These are phyloP conservation scores for Solanum rostratum DNA, from an alignment of 257 asterid species.

Conservation along the genomic window DNA sequence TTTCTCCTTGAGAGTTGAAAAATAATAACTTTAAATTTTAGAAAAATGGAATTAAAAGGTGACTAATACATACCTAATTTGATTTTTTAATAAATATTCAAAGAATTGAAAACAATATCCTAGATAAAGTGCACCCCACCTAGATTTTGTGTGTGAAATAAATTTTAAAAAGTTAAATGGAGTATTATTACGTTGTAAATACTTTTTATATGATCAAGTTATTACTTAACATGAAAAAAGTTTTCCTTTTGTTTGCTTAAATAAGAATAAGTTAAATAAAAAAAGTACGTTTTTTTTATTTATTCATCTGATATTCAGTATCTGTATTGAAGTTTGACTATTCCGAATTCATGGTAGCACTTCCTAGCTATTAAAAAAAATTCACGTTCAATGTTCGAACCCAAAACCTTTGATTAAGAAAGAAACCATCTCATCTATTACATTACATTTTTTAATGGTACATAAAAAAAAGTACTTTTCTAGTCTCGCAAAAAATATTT, in stretches of 20 bases:
- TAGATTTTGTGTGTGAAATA: not conserved
- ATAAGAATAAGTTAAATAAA: not conserved
- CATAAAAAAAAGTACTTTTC: too few relatives aligned
- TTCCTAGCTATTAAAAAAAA: too few relatives aligned
- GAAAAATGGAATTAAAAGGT: not conserved
- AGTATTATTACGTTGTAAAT: not conserved
- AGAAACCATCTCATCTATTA: rapidly evolving
- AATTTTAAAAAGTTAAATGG: not conserved
- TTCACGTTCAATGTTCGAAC: too few relatives aligned
- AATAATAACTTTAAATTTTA: not conserved
- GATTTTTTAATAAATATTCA: not conserved
- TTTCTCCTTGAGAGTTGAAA: not conserved
- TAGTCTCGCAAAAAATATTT: too few relatives aligned
- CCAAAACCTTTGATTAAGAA: too few relatives aligned
- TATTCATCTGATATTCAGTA: too few relatives aligned
- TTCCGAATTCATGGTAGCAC: too few relatives aligned
- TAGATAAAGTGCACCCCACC: not conserved
- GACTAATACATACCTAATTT: not conserved
- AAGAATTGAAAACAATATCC: not conserved
- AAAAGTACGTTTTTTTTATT: not conserved
- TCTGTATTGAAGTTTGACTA: too few relatives aligned
- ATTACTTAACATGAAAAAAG: not conserved
- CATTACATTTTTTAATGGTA: too few relatives aligned
- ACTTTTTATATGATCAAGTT: not conserved
- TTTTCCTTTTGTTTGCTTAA: not conserved